Conservation (phyloP, 257 asterid species). For the Gentiana macrophylla region DNA sequence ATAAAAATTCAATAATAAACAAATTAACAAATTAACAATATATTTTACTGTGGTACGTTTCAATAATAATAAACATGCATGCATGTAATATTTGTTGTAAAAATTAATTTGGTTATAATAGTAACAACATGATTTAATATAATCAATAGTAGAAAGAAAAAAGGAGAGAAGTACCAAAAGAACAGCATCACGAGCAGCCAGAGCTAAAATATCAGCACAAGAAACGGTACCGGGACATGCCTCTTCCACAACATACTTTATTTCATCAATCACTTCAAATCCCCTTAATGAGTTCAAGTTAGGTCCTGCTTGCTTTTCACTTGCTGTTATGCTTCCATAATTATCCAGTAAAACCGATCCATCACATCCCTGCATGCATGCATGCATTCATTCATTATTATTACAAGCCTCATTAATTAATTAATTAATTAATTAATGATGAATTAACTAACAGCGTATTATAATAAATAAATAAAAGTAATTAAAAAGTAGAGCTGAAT, state of each 20-base stretch:
- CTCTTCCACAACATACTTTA: conserved; percentile 17
- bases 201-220: conserved; percentile 29
- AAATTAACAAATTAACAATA: too few species aligned
- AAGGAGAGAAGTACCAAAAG: conserved; percentile 10
- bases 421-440: too few species aligned
- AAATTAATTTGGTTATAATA: not conserved
- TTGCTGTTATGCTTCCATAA: conserved; percentile 8
- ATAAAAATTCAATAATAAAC: not conserved
- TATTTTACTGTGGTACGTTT: too few species aligned
- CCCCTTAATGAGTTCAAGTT: conserved; percentile 21
- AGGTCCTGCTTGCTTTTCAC: conserved; percentile 28
- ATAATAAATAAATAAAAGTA: too few species aligned
- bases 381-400: too few species aligned
- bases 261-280: conserved; percentile 28
- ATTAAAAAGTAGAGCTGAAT: too few species aligned
- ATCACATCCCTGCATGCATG: conserved; percentile 24
- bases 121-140: too few species aligned
- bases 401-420: too few species aligned
- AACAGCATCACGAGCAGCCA: conserved; percentile 26
- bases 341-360: conserved; percentile 22
- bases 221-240: conserved; percentile 22
- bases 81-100: too few species aligned
- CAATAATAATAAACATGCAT: too few species aligned
- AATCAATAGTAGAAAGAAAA: too few species aligned
- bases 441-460: too few species aligned